phyloP scores from a whole-genome alignment of 2,329 filamentous ascomycete species.

The Ceratocystis destructans region DNA sequence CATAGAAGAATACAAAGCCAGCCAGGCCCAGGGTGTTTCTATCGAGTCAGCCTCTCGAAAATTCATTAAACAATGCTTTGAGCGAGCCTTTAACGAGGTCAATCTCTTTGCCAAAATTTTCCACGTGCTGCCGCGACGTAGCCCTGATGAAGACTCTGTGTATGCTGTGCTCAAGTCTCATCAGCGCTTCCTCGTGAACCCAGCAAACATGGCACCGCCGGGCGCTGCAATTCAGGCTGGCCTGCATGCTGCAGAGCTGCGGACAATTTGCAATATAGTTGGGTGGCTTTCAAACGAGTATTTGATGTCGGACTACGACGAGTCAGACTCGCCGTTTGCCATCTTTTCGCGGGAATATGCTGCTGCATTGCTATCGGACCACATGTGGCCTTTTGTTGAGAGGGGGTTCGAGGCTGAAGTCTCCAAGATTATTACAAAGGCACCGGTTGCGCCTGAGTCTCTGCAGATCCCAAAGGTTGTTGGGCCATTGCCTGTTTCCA shows the following conservation, averaged over 20 bases:
- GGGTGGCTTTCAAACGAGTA: constrained; percentile 48
- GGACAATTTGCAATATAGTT: constrained; percentile 40
- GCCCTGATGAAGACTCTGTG: constrained; percentile 35
- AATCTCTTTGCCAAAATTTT: constrained; percentile 43
- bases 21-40: constrained; percentile 36
- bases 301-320: constrained; percentile 41
- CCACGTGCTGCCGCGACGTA: constrained; percentile 41
- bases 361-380: constrained; percentile 41
- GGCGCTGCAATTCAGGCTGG: constrained; percentile 37
- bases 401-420: constrained; percentile 42
- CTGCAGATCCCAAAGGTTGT: constrained; percentile 39
- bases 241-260: constrained; percentile 35
- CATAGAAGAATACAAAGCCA: constrained; percentile 36
- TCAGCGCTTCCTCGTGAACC: constrained; percentile 39
- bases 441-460: constrained; percentile 33
- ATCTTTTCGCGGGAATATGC: constrained; percentile 43
- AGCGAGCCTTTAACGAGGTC: constrained; percentile 42
- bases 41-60: constrained; percentile 43
- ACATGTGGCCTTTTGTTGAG: constrained; percentile 45
- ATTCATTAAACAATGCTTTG: constrained; percentile 46
- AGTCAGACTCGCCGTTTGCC: constrained; percentile 40
- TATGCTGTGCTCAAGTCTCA: constrained; percentile 38
- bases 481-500: constrained; percentile 39
- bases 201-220: constrained; percentile 40
- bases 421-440: constrained; percentile 39